Conservation (phyloP, 1,284 basidiomycete genomes). For the Ustilago vetiveriae region DNA sequence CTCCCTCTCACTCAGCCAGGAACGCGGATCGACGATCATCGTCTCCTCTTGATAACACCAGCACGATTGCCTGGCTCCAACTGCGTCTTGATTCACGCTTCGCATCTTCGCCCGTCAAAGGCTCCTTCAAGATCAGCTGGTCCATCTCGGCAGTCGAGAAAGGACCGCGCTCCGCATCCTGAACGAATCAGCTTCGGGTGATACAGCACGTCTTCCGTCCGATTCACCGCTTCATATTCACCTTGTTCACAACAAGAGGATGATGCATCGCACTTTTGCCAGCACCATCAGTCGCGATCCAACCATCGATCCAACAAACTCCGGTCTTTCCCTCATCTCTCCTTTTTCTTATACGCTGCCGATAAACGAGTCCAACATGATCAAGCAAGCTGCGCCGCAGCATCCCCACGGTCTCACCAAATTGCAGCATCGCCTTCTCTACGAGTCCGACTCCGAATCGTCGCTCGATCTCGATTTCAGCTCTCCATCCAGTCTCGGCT, state of each 20-base stretch:
- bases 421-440: conserved; percentile 47
- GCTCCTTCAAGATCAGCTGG: too few relatives aligned
- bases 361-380: conserved; percentile 21
- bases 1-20: conserved; percentile 4
- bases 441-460: conserved; percentile 43
- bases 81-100: too few relatives aligned
- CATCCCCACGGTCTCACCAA: conserved; percentile 37
- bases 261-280: conserved; percentile 25
- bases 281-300: conserved; percentile 5
- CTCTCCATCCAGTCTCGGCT: conserved; percentile 33
- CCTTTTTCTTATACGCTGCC: conserved; percentile 15
- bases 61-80: not conserved
- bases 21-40: not conserved
- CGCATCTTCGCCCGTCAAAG: too few relatives aligned
- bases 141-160: too few relatives aligned
- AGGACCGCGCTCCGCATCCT: not conserved
- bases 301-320: conserved; percentile 8
- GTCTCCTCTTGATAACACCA: not conserved
- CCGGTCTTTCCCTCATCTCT: conserved; percentile 8
- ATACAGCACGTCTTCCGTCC: not conserved
- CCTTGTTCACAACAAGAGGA: conserved; percentile 1
- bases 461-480: conserved; percentile 36
- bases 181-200: too few relatives aligned
- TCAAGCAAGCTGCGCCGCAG: conserved; percentile 41
- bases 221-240: not conserved